Percentiles rank a stretch among this genome's conserved stretches.
Conservation (phyloP, 768 basidiomycete genomes). For the Rossbeevera mucosa region DNA sequence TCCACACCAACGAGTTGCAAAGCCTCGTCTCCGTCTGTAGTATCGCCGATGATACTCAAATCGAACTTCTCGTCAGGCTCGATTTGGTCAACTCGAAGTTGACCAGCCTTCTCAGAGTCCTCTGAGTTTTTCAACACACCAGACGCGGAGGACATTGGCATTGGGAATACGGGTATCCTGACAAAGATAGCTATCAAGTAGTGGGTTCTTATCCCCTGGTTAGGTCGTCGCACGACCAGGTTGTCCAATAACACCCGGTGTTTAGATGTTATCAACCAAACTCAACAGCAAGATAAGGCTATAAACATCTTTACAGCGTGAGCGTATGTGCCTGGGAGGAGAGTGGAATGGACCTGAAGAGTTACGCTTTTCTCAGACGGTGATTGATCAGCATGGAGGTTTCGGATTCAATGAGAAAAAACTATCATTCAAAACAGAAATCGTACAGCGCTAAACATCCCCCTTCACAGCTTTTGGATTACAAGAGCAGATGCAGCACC, state of each 20-base stretch:
- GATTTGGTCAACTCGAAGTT: conserved; percentile 5
- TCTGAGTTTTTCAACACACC: conserved; percentile 5
- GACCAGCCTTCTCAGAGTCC: conserved; percentile 14
- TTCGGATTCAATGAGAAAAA: conserved; percentile 8
- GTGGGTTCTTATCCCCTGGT: conserved; percentile 9
- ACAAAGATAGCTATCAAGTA: background rate
- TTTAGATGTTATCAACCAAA: background rate
- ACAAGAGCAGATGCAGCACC: conserved; percentile 90
- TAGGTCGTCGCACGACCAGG: conserved; percentile 6
- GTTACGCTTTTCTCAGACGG: conserved; percentile 8
- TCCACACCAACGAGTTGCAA: conserved; percentile 55
- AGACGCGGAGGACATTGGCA: conserved; percentile 22
- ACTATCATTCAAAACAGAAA: conserved; percentile 16
- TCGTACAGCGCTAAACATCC: conserved; percentile 13
- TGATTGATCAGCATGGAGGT: conserved; percentile 1
- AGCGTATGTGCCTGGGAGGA: background rate
- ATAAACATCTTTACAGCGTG: conserved; percentile 10
- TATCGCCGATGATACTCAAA: conserved; percentile 30
- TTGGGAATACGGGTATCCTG: conserved; percentile 2
- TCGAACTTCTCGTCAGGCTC: conserved; percentile 33
- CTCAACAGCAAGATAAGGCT: conserved; percentile 15
- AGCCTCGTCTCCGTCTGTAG: conserved; percentile 53
- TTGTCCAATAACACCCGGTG: conserved; percentile 9
- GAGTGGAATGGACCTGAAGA: background rate
- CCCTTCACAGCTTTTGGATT: conserved; percentile 73